Evolutionary conservation across 129 eudicot genomes (phyloP), one percentile per base, ranked within the genome.

Genomic region (Tagetes erecta): DNA sequence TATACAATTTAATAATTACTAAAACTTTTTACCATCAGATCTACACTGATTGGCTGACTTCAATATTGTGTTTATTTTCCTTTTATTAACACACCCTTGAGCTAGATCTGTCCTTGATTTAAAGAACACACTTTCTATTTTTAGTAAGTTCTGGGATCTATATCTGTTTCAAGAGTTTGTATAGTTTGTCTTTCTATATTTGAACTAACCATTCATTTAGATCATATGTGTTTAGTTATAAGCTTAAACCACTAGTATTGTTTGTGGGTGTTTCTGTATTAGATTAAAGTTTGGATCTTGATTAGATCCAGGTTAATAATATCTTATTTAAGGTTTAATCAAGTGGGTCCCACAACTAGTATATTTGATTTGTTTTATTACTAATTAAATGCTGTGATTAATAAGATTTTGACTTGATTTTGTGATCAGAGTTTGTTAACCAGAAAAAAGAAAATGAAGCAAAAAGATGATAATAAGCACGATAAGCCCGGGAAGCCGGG

Each of bases 391-490:
- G 42, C 35, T 64, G 31, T 13, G 67, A 30, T 64, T 55, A 4
- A 74, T 49, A 44, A 36, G 51, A 41, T 78, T 39, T 65, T 45
- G 46, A 67, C 50, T 67, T 76, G 51, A 9, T 62, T 73, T 38
- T 70, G 67, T 78, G 60, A 71, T 50, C 74, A 84, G 89, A 58
- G 77, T 8, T 73, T 46, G 51, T 8, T 0, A 71, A 5, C 30
- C 39, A 40, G 0, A 77, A 60, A 77, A 60, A 70, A 51, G 38
- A 82, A 73, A 70, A 87, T 86, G 96, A 91, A 95, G 86, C 76
- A 73, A 53, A 94, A 84, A 80, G 97, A 95, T 73, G 97, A 88
- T 73, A 45, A 73, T 60, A 73, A 73, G 78, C 70, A 60, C 37
- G 78, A 63, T 70, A 95, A 86, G 74, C 87, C 93, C 36, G 51